These are phyloP conservation scores for Vaccinium darrowii DNA, from an alignment of 148 eudicot species.

Conservation along the genomic window DNA sequence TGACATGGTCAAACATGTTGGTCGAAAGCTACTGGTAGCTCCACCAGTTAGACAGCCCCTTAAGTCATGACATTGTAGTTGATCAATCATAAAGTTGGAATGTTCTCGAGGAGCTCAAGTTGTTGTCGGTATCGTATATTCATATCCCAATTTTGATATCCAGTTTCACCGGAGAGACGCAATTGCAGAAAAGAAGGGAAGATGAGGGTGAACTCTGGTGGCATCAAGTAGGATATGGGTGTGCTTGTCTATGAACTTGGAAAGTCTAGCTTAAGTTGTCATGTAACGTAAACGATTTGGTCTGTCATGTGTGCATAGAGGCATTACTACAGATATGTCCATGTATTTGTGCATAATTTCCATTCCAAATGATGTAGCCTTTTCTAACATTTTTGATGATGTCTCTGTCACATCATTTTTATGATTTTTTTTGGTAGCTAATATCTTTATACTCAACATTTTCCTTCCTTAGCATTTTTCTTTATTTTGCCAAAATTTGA, in stretches of 20 bases:
- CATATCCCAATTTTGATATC: neutral
- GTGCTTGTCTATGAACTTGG: neutral
- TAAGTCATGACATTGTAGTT: conserved; percentile 3
- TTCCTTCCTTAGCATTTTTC: too few relatives aligned
- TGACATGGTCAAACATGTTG: conserved; percentile 36
- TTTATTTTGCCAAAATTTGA: conserved; percentile 26
- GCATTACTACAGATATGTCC: neutral
- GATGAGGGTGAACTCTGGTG: neutral
- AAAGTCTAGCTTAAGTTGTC: neutral
- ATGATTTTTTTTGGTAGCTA: too few relatives aligned
- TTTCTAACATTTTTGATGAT: too few relatives aligned
- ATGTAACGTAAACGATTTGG: neutral
- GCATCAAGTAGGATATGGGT: neutral
- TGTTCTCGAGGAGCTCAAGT: neutral
- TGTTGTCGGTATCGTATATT: neutral
- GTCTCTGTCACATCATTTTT: too few relatives aligned
- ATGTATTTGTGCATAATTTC: neutral
- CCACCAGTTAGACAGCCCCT: conserved; percentile 21
- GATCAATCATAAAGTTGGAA: neutral
- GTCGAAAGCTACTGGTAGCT: conserved; percentile 52
- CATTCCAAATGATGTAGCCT: neutral
- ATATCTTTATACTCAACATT: too few relatives aligned
- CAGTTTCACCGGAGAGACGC: neutral
- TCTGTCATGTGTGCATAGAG: neutral
- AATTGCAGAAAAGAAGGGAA: neutral